These are phyloP conservation scores for Skeletonema menzelii DNA, from an alignment of 108 stramenopile species.

Conservation along the genomic window DNA sequence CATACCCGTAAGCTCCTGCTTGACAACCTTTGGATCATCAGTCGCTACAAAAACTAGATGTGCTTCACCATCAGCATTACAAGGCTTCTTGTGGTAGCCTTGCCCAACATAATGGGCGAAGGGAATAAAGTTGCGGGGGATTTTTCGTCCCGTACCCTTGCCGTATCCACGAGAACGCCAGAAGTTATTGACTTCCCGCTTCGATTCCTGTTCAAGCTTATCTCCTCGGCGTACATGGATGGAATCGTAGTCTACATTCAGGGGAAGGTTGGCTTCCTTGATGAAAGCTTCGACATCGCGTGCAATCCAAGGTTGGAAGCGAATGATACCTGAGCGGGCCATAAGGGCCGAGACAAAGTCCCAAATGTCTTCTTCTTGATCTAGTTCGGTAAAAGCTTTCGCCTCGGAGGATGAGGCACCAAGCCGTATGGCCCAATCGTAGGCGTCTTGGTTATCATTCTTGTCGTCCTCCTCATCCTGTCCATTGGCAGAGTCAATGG, in stretches of 20 bases:
- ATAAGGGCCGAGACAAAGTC: constrained; percentile 37
- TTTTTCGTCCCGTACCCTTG: neutral
- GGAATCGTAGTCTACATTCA: constrained; percentile 30
- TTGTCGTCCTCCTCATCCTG: neutral
- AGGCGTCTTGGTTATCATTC: constrained; percentile 4
- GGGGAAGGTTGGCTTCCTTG: constrained; percentile 8
- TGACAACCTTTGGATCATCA: constrained; percentile 17
- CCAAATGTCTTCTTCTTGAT: constrained; percentile 27
- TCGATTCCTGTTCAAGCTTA: constrained; percentile 8
- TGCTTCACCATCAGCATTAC: constrained; percentile 6
- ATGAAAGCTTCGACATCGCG: constrained; percentile 35
- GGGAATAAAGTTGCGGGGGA: constrained; percentile 29
- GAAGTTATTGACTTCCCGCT: constrained; percentile 14
- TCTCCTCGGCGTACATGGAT: constrained; percentile 39
- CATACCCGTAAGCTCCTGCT: constrained; percentile 40
- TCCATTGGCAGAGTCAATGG: neutral
- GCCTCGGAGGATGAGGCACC: constrained; percentile 34
- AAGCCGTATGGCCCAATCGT: constrained; percentile 23
- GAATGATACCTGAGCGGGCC: constrained; percentile 27
- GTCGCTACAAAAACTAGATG: constrained; percentile 32
- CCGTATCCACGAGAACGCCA: constrained; percentile 13
- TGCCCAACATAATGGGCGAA: constrained; percentile 28
- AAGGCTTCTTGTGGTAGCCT: constrained; percentile 3
- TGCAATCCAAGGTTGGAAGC: constrained; percentile 43
- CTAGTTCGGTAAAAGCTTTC: constrained; percentile 6